A percentile compares a stretch with the other conserved stretches of the same genome.
These are phyloP conservation scores for Xylaria cubensis DNA, from an alignment of 495 filamentous ascomycete genomes.

Conservation along the genomic window DNA sequence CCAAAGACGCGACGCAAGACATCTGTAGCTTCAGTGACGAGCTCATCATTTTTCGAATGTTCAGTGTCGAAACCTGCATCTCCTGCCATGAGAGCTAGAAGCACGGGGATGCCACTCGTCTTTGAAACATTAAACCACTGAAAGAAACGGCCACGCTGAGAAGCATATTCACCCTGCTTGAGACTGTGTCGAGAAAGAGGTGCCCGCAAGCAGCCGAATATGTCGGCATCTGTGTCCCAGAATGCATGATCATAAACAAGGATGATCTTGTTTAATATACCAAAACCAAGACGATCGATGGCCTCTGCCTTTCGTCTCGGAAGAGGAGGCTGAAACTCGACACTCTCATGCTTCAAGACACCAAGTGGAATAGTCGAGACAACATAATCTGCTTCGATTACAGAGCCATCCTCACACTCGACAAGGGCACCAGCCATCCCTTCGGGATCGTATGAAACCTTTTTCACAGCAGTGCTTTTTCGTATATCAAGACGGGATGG, in stretches of 20 bases:
- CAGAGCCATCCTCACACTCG: slow-evolving; percentile 79
- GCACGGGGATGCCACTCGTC: slow-evolving; percentile 82
- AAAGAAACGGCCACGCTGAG: slow-evolving; percentile 81
- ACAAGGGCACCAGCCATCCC: slow-evolving; percentile 57
- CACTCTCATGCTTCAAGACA: slow-evolving; percentile 76
- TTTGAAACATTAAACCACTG: slow-evolving; percentile 96
- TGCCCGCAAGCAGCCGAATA: slow-evolving; percentile 89
- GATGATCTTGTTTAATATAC: slow-evolving; percentile 93
- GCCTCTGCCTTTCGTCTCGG: slow-evolving; percentile 84
- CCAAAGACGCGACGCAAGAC: slow-evolving; percentile 72
- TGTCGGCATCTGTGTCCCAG: slow-evolving; percentile 91
- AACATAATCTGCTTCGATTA: slow-evolving; percentile 81
- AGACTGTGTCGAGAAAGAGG: slow-evolving; percentile 59
- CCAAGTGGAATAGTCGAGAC: slow-evolving; percentile 90
- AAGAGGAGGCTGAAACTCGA: slow-evolving; percentile 82
- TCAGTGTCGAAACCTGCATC: slow-evolving; percentile 92
- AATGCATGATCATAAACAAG: slow-evolving; percentile 89
- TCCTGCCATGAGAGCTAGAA: slow-evolving; percentile 95
- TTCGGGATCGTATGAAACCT: slow-evolving; percentile 40
- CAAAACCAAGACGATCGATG: slow-evolving; percentile 90
- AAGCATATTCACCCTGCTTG: slow-evolving; percentile 59
- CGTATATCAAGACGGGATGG: slow-evolving; percentile 83
- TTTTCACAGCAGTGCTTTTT: slow-evolving; percentile 59
- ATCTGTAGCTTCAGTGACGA: slow-evolving; percentile 78
- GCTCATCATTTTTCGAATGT: slow-evolving; percentile 69